These are phyloP conservation scores for Aspergillus hiratsukae DNA, from an alignment of 2,329 filamentous ascomycete genomes.

Conservation along the genomic window DNA sequence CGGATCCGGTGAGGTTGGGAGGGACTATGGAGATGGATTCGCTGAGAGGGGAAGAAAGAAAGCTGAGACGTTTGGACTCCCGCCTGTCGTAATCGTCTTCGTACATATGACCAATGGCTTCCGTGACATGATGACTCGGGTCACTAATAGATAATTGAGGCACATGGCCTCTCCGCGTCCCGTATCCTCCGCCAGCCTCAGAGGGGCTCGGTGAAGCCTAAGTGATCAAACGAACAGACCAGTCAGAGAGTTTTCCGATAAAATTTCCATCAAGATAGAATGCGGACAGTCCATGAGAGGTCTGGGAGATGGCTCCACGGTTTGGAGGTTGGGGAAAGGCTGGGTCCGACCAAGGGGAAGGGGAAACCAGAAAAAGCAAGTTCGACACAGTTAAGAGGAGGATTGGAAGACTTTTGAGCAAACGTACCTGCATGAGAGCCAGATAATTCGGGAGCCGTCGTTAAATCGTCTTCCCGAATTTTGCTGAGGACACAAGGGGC, in stretches of 20 bases:
- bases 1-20: slow-evolving; percentile 24
- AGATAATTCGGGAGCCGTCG: slow-evolving; percentile 25
- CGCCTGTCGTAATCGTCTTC: slow-evolving; percentile 64
- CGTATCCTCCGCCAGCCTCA: slow-evolving; percentile 44
- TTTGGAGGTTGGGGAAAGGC: neutral
- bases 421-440: slow-evolving; percentile 37
- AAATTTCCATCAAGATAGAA: neutral
- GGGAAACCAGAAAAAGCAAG: slow-evolving; percentile 2
- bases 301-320: neutral
- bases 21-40: slow-evolving; percentile 42
- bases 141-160: slow-evolving; percentile 72
- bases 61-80: slow-evolving; percentile 68
- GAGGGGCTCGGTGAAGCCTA: slow-evolving; percentile 41
- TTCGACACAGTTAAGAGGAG: slow-evolving; percentile 3
- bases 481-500: slow-evolving; percentile 22
- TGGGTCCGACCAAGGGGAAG: neutral
- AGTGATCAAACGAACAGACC: slow-evolving; percentile 1
- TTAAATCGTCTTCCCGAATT: slow-evolving; percentile 19
- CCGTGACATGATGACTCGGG: slow-evolving; percentile 88
- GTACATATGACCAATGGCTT: slow-evolving; percentile 88
- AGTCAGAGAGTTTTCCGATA: slow-evolving; percentile 5
- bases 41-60: slow-evolving; percentile 52
- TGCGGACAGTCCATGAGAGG: neutral
- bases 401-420: neutral
- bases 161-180: slow-evolving; percentile 54